Evolutionary conservation across 2,329 filamentous ascomycete genomes (phyloP).

Genomic region (Hypoxylon sp.): DNA sequence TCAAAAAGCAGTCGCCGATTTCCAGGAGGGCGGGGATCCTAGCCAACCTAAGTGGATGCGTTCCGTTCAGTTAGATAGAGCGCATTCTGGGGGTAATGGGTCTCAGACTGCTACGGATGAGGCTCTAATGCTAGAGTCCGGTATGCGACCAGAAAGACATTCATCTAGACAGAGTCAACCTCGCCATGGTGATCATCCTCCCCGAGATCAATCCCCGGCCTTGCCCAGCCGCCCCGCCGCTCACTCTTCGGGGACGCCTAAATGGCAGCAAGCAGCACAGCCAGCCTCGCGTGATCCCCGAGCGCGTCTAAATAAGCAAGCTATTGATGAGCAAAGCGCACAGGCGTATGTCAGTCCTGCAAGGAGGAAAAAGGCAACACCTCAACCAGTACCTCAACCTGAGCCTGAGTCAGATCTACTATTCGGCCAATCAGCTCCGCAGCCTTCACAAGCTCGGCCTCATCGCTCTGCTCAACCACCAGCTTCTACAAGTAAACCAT

Average conservation of each 20-base stretch:
- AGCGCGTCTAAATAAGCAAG: constrained; percentile 78
- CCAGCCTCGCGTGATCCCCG: constrained; percentile 64
- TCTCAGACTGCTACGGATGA: constrained; percentile 73
- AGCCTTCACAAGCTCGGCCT: constrained; percentile 42
- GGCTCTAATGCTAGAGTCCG: constrained; percentile 83
- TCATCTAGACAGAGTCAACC: constrained; percentile 53
- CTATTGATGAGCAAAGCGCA: constrained; percentile 83
- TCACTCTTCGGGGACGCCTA: constrained; percentile 65
- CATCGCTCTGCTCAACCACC: constrained; percentile 53
- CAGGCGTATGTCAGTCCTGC: constrained; percentile 91
- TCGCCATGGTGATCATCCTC: constrained; percentile 43
- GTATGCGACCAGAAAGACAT: constrained; percentile 67
- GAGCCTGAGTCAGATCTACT: constrained; percentile 75
- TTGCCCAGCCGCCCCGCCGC: constrained; percentile 61
- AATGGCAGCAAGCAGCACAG: constrained; percentile 71
- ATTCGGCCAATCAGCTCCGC: constrained; percentile 63
- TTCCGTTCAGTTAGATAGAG: constrained; percentile 70
- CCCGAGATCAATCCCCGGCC: constrained; percentile 67
- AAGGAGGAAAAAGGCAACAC: constrained; percentile 78
- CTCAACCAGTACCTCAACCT: constrained; percentile 61
- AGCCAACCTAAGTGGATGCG: constrained; percentile 97
- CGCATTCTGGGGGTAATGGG: constrained; percentile 55
- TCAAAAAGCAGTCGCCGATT: constrained; percentile 91
- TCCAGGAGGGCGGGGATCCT: constrained; percentile 80
- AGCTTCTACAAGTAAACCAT: constrained; percentile 57